Conservation (phyloP, 768 basidiomycete species). For the Kwoniella sp. region DNA sequence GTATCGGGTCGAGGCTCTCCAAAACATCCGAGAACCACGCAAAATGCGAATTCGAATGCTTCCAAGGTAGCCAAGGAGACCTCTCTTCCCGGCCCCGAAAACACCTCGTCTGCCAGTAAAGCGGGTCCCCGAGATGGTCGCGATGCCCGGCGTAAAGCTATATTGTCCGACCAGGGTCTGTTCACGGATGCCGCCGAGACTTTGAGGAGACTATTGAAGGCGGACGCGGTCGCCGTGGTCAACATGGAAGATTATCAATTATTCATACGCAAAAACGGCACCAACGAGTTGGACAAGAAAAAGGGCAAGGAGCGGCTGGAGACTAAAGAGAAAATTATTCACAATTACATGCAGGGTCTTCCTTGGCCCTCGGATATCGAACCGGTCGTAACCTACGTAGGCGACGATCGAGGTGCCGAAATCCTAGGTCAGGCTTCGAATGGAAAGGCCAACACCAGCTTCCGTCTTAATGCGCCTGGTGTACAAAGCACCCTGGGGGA, state of each 20-base stretch:
- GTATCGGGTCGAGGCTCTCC: background rate
- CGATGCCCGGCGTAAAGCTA: slow-evolving; percentile 29
- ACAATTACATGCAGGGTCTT: slow-evolving; percentile 36
- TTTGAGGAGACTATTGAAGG: slow-evolving; percentile 36
- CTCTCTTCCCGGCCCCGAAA: background rate
- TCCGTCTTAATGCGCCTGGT: slow-evolving; percentile 19
- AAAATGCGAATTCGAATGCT: background rate
- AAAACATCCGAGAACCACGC: background rate
- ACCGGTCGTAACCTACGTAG: slow-evolving; percentile 39
- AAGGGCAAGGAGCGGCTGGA: slow-evolving; percentile 19
- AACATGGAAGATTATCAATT: slow-evolving; percentile 47
- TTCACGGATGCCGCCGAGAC: slow-evolving; percentile 42
- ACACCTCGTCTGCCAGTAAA: slow-evolving; percentile 23
- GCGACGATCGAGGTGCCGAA: background rate
- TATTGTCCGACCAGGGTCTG: slow-evolving; percentile 22
- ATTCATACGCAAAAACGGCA: slow-evolving; percentile 26
- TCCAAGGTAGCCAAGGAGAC: background rate
- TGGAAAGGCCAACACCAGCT: background rate
- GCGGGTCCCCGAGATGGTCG: slow-evolving; percentile 35
- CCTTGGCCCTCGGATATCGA: slow-evolving; percentile 38
- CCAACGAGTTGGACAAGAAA: slow-evolving; percentile 9
- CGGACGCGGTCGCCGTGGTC: slow-evolving; percentile 43
- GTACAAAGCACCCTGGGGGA: slow-evolving; percentile 22
- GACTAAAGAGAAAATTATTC: slow-evolving; percentile 23
- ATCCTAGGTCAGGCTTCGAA: slow-evolving; percentile 25